These are phyloP conservation scores for Carex littledalei DNA, from an alignment of 176 grass and related monocot species.

Conservation along the genomic window DNA sequence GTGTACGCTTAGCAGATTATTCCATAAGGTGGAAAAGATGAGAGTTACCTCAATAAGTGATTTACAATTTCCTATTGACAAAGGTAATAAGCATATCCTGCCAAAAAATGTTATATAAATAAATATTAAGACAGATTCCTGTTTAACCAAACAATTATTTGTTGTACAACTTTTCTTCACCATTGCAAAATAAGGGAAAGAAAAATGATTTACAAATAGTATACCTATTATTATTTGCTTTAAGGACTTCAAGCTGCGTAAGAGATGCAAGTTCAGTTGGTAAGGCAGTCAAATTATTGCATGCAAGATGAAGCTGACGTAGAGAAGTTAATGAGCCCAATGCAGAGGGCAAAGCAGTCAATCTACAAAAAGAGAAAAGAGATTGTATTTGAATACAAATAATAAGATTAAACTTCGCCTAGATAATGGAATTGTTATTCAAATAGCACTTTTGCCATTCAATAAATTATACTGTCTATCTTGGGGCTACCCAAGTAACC, in stretches of 20 bases:
- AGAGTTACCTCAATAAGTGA: conserved; percentile 61
- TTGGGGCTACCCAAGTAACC: neutral
- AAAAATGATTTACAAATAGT: conserved; percentile 12
- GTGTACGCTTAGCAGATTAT: conserved; percentile 1
- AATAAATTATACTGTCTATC: neutral
- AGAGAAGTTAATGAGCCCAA: conserved; percentile 58
- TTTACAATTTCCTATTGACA: conserved; percentile 67
- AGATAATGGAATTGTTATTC: neutral
- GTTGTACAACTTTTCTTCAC: neutral
- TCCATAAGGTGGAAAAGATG: neutral
- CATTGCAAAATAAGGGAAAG: neutral
- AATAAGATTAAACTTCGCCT: neutral
- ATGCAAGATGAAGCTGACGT: conserved; percentile 67
- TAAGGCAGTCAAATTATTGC: conserved; percentile 56
- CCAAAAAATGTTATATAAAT: conserved; percentile 25
- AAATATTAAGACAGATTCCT: conserved; percentile 8
- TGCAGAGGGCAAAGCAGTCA: conserved; percentile 58
- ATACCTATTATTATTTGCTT: conserved; percentile 81
- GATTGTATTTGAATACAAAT: neutral
- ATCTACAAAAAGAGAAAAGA: conserved; percentile 42
- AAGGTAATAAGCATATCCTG: conserved; percentile 75
- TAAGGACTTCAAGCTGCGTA: conserved; percentile 64
- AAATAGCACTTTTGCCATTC: neutral
- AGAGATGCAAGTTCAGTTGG: conserved; percentile 73
- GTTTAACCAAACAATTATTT: neutral